These are phyloP conservation scores for Larix sibirica DNA, from an alignment of 83 land plant species.

Conservation along the genomic window DNA sequence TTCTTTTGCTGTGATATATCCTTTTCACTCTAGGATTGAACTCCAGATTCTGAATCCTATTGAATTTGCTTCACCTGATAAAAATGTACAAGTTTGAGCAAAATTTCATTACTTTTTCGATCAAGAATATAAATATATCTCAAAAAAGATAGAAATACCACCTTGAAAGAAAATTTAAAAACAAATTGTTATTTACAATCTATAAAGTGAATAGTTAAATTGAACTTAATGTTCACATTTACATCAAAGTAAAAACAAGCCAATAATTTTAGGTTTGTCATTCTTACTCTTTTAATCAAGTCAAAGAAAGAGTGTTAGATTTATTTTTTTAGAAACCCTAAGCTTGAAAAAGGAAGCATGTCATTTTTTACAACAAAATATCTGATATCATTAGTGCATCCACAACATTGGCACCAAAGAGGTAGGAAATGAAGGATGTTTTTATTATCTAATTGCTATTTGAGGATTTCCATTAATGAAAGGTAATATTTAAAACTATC, in stretches of 20 bases:
- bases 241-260: background rate
- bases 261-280: background rate
- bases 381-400: too few species aligned
- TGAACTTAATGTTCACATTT: background rate
- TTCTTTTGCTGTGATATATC: conserved; percentile 40
- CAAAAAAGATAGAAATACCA: background rate
- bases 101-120: background rate
- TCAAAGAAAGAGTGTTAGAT: too few species aligned
- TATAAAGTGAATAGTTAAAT: background rate
- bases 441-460: too few species aligned
- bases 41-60: conserved; percentile 29
- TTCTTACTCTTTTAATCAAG: conserved; percentile 62
- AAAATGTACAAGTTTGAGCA: background rate
- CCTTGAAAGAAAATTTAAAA: background rate
- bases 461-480: too few species aligned
- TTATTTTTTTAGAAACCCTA: too few species aligned
- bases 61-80: conserved; percentile 54
- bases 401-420: too few species aligned
- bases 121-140: too few species aligned
- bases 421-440: too few species aligned
- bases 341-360: too few species aligned
- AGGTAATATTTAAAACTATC: too few species aligned
- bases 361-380: too few species aligned
- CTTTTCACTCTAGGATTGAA: conserved; percentile 22
- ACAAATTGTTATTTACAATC: background rate